Conservation (phyloP, 352 stramenopile genomes). For the Thalassiosira livingstoniorum region DNA sequence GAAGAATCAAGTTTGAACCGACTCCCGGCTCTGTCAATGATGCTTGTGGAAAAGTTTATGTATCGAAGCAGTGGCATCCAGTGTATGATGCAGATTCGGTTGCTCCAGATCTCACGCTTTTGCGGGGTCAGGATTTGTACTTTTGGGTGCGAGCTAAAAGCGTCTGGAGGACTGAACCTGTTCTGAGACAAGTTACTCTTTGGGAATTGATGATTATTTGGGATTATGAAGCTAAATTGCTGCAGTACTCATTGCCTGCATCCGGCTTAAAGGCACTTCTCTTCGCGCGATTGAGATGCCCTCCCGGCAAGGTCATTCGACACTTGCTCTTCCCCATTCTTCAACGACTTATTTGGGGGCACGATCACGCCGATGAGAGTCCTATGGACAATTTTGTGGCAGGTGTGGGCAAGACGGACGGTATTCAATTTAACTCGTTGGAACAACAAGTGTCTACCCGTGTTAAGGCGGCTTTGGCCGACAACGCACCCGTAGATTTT, state of each 20-base stretch:
- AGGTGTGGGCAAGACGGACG: background rate
- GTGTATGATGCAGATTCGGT: too few species aligned
- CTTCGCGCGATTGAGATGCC: background rate
- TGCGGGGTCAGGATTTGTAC: too few species aligned
- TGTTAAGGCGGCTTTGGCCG: slow-evolving; percentile 11
- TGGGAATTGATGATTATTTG: slow-evolving; percentile 5
- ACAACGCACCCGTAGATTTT: slow-evolving; percentile 49
- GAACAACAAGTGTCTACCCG: background rate
- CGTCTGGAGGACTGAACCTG: background rate
- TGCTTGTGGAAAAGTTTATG: too few species aligned
- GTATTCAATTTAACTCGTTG: background rate
- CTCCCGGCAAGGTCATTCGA: slow-evolving; percentile 19
- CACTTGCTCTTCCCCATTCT: too few species aligned
- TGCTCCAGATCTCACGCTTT: too few species aligned
- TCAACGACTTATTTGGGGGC: background rate
- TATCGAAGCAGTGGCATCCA: too few species aligned
- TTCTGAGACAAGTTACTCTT: background rate
- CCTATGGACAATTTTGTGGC: background rate
- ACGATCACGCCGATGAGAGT: background rate
- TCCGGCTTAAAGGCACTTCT: background rate
- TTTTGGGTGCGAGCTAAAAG: slow-evolving; percentile 8
- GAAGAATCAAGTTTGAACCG: too few species aligned
- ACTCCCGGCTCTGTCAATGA: too few species aligned
- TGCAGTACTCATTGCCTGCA: background rate
- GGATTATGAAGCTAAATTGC: slow-evolving; percentile 10